phyloP scores from a whole-genome alignment of 345 rosid species.

The Hibiscus mutabilis region DNA sequence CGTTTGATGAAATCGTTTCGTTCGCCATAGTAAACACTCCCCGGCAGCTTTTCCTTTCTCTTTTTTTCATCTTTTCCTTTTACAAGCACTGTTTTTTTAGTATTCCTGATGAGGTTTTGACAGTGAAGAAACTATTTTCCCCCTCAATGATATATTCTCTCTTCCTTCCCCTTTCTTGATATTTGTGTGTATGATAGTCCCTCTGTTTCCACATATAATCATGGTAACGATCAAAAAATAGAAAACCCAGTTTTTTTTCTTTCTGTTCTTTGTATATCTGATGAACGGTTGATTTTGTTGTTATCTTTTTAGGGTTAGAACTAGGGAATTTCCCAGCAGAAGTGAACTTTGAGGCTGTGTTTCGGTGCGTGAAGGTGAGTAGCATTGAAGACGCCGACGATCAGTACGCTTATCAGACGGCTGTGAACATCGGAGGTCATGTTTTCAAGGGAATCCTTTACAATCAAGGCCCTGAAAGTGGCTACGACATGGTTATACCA shows the following conservation, averaged over 20 bases:
- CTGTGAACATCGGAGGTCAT: constrained; percentile 83
- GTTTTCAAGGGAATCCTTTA: constrained; percentile 86
- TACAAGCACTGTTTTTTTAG: constrained; percentile 25
- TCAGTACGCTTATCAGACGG: constrained; percentile 79
- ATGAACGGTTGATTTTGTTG: neutral
- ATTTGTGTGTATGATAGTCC: constrained; percentile 9
- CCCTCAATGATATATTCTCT: neutral
- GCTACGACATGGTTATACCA: constrained; percentile 7
- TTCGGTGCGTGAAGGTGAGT: constrained; percentile 74
- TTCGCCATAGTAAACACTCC: neutral
- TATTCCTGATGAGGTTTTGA: constrained; percentile 34
- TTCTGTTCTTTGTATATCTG: neutral
- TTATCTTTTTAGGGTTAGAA: constrained; percentile 51
- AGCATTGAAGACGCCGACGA: constrained; percentile 61
- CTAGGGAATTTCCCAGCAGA: constrained; percentile 64
- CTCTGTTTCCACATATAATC: neutral
- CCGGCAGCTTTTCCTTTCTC: constrained; percentile 20
- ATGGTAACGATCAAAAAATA: neutral
- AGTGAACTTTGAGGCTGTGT: constrained; percentile 57
- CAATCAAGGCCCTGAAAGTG: constrained; percentile 71
- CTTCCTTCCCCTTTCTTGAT: constrained; percentile 14
- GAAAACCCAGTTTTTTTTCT: neutral
- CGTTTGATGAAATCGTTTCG: constrained; percentile 16
- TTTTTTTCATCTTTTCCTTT: neutral
- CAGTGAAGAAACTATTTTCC: constrained; percentile 32